Conservation (phyloP, 2,329 filamentous ascomycete species). For the Drechslerella coelobrocha region DNA sequence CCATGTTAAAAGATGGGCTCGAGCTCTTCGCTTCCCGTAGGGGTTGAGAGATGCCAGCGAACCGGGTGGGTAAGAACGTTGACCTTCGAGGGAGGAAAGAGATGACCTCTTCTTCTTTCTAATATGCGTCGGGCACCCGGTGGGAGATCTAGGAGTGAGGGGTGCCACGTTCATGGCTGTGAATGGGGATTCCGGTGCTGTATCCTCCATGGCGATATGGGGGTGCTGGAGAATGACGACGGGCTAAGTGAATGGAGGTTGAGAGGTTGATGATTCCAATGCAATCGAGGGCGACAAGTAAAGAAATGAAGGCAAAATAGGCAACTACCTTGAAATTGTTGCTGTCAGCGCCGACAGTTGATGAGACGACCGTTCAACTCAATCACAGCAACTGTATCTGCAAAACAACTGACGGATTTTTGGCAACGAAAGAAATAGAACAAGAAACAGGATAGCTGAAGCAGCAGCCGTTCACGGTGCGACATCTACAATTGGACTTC, state of each 20-base stretch:
- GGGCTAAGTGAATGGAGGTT: background rate
- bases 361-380: too few relatives aligned
- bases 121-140: background rate
- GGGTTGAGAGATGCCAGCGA: background rate
- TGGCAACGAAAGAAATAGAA: background rate
- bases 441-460: too few relatives aligned
- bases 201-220: constrained; percentile 1
- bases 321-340: too few relatives aligned
- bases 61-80: constrained; percentile 18
- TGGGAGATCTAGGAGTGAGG: constrained; percentile 16
- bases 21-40: background rate
- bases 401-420: too few relatives aligned
- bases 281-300: too few relatives aligned
- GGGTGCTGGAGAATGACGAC: background rate
- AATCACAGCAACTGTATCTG: too few relatives aligned
- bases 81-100: constrained; percentile 25
- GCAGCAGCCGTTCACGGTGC: too few relatives aligned
- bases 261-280: too few relatives aligned
- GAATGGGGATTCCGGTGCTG: constrained; percentile 1
- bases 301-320: too few relatives aligned
- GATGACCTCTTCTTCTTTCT: constrained; percentile 24
- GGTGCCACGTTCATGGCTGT: background rate
- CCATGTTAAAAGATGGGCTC: constrained; percentile 34
- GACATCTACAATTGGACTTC: background rate
- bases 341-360: too few relatives aligned